Evolutionary conservation across 371 early-diverging fungal species (phyloP).

Genomic region (Funneliformis caledonium): DNA sequence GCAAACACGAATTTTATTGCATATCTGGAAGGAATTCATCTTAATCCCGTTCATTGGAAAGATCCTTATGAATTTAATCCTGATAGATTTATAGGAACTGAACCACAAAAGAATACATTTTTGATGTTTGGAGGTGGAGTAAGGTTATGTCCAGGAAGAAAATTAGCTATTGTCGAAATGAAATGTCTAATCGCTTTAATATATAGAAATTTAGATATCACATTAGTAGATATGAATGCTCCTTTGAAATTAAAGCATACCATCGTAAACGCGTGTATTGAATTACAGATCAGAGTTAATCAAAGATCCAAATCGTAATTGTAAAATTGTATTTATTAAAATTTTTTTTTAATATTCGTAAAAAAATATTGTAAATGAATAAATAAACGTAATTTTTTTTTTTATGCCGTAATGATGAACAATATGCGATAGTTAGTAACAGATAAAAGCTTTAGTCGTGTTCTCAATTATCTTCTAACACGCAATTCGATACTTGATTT

Average conservation of each 20-base stretch:
- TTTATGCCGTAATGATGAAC: too few species aligned
- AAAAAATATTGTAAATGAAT: too few species aligned
- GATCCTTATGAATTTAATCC: constrained; percentile 22
- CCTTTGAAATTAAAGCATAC: too few species aligned
- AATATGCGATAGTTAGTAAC: too few species aligned
- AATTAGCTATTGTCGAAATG: not conserved
- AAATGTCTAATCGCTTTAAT: not conserved
- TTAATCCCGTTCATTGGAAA: not conserved
- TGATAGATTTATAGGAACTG: not conserved
- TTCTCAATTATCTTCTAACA: too few species aligned
- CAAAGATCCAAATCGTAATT: not conserved
- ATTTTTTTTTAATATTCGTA: too few species aligned
- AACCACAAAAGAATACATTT: not conserved
- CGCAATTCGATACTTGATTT: too few species aligned
- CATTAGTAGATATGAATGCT: not conserved
- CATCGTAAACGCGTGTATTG: too few species aligned
- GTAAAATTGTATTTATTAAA: too few species aligned
- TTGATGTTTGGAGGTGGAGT: not conserved
- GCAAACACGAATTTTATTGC: constrained; percentile 11
- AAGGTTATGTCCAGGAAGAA: not conserved
- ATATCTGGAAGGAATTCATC: constrained; percentile 3
- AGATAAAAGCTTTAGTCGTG: too few species aligned
- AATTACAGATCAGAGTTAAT: not conserved
- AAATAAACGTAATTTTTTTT: too few species aligned
- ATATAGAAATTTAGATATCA: too few species aligned